These are phyloP conservation scores for Chlamydomonas schloesseri DNA, from an alignment of 139 green algal species.

Conservation along the genomic window DNA sequence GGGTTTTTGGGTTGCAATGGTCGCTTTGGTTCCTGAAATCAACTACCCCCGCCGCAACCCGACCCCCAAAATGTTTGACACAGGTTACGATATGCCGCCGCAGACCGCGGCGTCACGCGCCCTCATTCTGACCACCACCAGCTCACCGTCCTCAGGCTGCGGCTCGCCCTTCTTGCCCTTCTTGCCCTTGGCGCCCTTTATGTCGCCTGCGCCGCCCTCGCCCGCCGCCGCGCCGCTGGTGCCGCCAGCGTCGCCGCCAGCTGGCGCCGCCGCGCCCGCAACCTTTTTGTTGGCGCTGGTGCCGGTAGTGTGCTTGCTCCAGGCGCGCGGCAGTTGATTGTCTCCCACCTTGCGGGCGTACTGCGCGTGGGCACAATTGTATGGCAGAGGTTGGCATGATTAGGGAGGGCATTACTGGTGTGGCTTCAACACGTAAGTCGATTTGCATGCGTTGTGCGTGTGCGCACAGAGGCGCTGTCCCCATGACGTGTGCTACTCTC, in stretches of 20 bases:
- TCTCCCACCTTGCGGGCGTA: constrained; percentile 77
- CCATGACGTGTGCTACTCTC: too few relatives aligned
- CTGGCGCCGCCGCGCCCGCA: neutral
- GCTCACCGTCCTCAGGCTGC: constrained; percentile 34
- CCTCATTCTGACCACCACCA: too few relatives aligned
- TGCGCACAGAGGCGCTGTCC: too few relatives aligned
- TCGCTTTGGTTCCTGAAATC: too few relatives aligned
- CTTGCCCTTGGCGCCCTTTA: constrained; percentile 43
- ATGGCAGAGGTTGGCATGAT: neutral
- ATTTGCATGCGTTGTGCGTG: too few relatives aligned
- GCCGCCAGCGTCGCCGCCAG: constrained; percentile 35
- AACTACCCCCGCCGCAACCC: too few relatives aligned
- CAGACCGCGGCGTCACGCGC: too few relatives aligned
- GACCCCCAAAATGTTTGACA: too few relatives aligned
- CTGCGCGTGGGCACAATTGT: constrained; percentile 50
- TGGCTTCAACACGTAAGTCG: too few relatives aligned
- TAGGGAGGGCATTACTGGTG: too few relatives aligned
- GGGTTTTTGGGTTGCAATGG: too few relatives aligned
- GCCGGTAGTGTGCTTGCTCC: constrained; percentile 91
- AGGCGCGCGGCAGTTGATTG: constrained; percentile 72
- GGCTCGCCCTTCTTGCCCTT: constrained; percentile 31
- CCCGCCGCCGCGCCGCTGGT: neutral
- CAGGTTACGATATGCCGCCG: too few relatives aligned
- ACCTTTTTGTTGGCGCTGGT: constrained; percentile 54
- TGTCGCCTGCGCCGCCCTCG: neutral